These are phyloP conservation scores for Lolium multiflorum DNA, from an alignment of 176 grass and related monocot species.

Conservation along the genomic window DNA sequence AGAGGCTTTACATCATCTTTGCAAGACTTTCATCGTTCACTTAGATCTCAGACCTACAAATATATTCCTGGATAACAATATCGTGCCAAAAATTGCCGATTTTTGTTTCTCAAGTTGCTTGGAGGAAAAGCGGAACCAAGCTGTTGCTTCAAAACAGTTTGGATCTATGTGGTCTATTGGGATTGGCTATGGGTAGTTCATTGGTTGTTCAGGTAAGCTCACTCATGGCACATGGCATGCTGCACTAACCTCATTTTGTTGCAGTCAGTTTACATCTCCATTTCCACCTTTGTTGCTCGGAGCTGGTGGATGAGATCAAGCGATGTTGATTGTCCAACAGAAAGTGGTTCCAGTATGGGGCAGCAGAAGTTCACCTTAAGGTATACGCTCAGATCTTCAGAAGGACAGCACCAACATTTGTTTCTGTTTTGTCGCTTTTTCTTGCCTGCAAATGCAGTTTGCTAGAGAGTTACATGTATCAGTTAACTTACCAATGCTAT, in stretches of 20 bases:
- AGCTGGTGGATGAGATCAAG: not conserved
- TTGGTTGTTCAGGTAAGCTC: not conserved
- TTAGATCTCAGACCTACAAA: constrained; percentile 11
- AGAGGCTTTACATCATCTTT: constrained; percentile 18
- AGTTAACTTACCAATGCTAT: not conserved
- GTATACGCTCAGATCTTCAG: not conserved
- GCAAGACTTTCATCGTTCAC: not conserved
- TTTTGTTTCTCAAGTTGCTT: constrained; percentile 18
- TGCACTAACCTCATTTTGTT: not conserved
- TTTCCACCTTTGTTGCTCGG: not conserved
- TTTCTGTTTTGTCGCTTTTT: not conserved
- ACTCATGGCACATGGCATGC: not conserved
- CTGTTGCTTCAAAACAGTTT: constrained; percentile 25
- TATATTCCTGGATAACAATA: constrained; percentile 19
- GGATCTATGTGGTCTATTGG: constrained; percentile 9
- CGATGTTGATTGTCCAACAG: not conserved
- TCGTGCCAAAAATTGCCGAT: not conserved
- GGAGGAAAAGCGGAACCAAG: constrained; percentile 11
- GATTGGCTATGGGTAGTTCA: not conserved
- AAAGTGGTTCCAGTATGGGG: not conserved
- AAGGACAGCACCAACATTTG: not conserved
- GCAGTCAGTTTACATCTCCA: not conserved
- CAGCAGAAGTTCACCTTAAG: not conserved
- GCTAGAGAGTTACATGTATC: not conserved
- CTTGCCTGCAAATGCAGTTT: not conserved